Percentiles rank a stretch among this genome's conserved stretches.
Evolutionary conservation across 371 early-diverging fungal species (phyloP).

Genomic region (Mortierella sp.): DNA sequence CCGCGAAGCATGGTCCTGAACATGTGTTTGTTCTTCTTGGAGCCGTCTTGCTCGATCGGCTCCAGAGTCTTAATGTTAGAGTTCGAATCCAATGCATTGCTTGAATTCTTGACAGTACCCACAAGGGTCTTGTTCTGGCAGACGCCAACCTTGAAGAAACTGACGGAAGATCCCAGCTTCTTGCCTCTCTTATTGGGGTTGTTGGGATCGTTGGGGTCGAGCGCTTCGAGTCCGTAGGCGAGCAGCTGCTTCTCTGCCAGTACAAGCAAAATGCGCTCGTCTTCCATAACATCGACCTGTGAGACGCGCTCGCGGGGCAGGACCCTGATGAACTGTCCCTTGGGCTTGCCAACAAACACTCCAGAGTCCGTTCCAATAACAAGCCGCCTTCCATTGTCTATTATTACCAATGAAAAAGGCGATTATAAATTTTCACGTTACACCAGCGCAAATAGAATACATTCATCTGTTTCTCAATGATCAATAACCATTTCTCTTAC

Average conservation of each 20-base stretch:
- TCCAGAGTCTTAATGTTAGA: conserved; percentile 84
- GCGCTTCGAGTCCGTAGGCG: conserved; percentile 80
- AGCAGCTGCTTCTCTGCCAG: conserved; percentile 87
- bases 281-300: conserved; percentile 89
- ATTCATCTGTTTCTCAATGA: not conserved
- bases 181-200: conserved; percentile 65
- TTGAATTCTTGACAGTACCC: conserved; percentile 76
- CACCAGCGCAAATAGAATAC: not conserved
- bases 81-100: conserved; percentile 66
- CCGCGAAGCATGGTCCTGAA: conserved; percentile 64
- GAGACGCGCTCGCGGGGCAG: conserved; percentile 84
- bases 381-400: conserved; percentile 74
- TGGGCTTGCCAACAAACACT: conserved; percentile 71
- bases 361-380: conserved; percentile 91
- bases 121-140: conserved; percentile 81
- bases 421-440: not conserved
- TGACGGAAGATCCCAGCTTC: conserved; percentile 83
- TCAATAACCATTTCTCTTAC: conserved; percentile 53
- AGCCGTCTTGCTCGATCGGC: conserved; percentile 70
- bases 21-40: conserved; percentile 66
- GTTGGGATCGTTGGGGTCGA: conserved; percentile 64
- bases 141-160: conserved; percentile 88
- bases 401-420: not conserved
- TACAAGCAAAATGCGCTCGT: conserved; percentile 79
- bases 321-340: conserved; percentile 64